Evolutionary conservation across 495 filamentous ascomycete genomes (phyloP).

Genomic region (Neurospora hispaniola): DNA sequence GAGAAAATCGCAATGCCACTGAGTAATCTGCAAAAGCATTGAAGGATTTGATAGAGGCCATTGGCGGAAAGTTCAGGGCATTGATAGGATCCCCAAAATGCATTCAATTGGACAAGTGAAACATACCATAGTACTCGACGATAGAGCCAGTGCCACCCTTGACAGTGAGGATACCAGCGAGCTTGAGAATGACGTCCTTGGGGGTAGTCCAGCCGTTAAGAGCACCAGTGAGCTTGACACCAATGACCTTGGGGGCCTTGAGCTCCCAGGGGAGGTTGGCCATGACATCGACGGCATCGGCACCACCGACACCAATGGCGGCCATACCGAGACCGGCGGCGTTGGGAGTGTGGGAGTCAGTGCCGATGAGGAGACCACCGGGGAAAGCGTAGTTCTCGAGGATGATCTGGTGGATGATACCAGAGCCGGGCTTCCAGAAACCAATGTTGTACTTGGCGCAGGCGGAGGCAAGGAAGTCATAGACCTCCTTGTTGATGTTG

Average conservation of each 20-base stretch:
- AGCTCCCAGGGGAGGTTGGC: conserved; percentile 96
- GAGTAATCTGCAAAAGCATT: neutral
- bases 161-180: conserved; percentile 92
- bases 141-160: conserved; percentile 98
- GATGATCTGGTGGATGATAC: conserved; percentile 99
- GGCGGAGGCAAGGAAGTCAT: conserved; percentile 89
- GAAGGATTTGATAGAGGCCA: neutral
- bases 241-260: conserved; percentile 95
- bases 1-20: neutral
- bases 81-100: neutral
- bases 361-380: conserved; percentile 95
- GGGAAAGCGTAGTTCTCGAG: conserved; percentile 98
- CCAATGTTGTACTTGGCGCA: conserved; percentile 99
- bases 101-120: conserved; percentile 35
- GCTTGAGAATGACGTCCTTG: conserved; percentile 98
- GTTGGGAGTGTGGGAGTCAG: conserved; percentile 97
- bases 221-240: conserved; percentile 84
- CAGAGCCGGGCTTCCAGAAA: conserved; percentile 97
- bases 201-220: conserved; percentile 90
- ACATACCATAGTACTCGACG: conserved; percentile 70
- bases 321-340: conserved; percentile 93
- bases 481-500: conserved; percentile 98
- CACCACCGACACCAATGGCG: conserved; percentile 97
- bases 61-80: neutral
- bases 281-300: conserved; percentile 98